Percentiles rank a stretch among this genome's conserved stretches.
Conservation (phyloP, 179 eudicot species). For the Spergularia azorica region DNA sequence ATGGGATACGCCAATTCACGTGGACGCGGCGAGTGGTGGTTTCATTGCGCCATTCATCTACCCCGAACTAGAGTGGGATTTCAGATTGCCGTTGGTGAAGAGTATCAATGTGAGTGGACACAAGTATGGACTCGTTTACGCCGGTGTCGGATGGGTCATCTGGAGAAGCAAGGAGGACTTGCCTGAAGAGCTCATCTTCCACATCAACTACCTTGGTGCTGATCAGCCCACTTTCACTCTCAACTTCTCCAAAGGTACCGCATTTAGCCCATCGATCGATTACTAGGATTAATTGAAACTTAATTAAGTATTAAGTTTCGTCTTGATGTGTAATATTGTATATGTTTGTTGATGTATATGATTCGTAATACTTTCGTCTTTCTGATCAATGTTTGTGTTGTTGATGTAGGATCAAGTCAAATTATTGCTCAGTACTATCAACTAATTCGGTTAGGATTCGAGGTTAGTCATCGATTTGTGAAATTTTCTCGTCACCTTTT, state of each 20-base stretch:
- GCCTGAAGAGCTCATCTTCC: constrained; percentile 86
- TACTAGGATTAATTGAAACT: not conserved
- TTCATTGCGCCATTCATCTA: constrained; percentile 79
- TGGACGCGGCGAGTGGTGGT: constrained; percentile 92
- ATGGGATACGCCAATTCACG: constrained; percentile 89
- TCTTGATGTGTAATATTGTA: too few relatives aligned
- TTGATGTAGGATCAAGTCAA: constrained; percentile 69
- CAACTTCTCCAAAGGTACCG: constrained; percentile 78
- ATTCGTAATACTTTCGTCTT: not conserved
- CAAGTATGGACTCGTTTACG: constrained; percentile 84
- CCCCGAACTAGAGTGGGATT: constrained; percentile 84
- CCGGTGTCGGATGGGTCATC: constrained; percentile 78
- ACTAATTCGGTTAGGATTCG: constrained; percentile 73
- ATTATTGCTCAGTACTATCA: constrained; percentile 85
- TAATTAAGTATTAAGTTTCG: too few relatives aligned
- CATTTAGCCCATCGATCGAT: not conserved
- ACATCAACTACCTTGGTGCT: constrained; percentile 82
- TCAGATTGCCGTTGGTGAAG: constrained; percentile 70
- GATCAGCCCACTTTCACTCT: constrained; percentile 91
- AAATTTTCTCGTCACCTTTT: not conserved
- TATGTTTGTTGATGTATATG: not conserved
- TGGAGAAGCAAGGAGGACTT: constrained; percentile 78
- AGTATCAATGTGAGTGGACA: constrained; percentile 88
- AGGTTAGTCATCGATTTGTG: constrained; percentile 35
- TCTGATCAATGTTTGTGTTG: not conserved